Evolutionary conservation across 495 filamentous ascomycete genomes (phyloP), one percentile per base, ranked within the genome.

Genomic region (Penicillium roqueforti): DNA sequence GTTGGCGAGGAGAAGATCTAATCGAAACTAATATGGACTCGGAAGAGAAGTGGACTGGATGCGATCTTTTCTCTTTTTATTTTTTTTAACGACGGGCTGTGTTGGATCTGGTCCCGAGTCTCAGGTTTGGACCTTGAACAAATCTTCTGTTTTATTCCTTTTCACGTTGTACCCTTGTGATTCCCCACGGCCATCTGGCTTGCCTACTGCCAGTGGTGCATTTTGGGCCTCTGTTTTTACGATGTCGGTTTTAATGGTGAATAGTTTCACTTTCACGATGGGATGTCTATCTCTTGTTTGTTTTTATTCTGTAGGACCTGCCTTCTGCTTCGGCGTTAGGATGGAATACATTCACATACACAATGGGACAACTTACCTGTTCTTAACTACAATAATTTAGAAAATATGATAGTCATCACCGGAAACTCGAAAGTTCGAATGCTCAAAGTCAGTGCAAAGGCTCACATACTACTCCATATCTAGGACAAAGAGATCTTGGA

Each of bases 1-100:
- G 19, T 25, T 34, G 60, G 51, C 28, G 32, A 31, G 0, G 54
- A 53, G 6, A 58, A 50, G 26, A 56, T 60, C 38, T 62, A 48
- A 29, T 11, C 13, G 10, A n/a, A 18, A 29, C 1, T 29, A 45
- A 45, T 31, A 45, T 44, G 13, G 26, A 25, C 40, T 25, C 32
- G 32, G 9, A 36, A n/a, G 29, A 25, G 40, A 20, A 43, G 6
- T n/a, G 40, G 40, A 25, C 14, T 9, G 18, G 3, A 22, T 11
- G 11, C 9, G 11, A 43, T 23, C 6, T 25, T 16, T n/a, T n/a
- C 9, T 43, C 4, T 19, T 18, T 3, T 25, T 18, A 0, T 18
- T 16, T n/a, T 18, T 20, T 43, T 34, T 34, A n/a, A 5, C 19
- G 4, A 41, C 9, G 18, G 19, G 18, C 6, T 13, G 18, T 23